Conservation (phyloP, 2,329 filamentous ascomycete species). For the Penicillium oxalicum region DNA sequence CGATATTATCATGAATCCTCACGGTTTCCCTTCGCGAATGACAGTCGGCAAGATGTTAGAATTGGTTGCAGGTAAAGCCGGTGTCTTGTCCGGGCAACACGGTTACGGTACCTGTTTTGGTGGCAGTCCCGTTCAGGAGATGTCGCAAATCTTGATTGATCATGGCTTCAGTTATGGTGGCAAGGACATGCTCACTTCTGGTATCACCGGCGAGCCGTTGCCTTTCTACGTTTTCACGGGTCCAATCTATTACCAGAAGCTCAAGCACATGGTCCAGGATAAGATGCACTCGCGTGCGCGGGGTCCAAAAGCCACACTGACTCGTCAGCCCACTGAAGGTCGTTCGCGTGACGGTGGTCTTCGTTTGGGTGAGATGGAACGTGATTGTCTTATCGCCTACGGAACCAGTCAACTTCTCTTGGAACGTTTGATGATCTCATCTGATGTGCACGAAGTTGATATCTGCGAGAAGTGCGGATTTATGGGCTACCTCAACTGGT, state of each 20-base stretch:
- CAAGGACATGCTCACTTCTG: conserved; percentile 93
- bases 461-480: conserved; percentile 91
- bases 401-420: conserved; percentile 87
- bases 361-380: conserved; percentile 95
- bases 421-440: conserved; percentile 90
- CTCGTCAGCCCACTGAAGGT: conserved; percentile 92
- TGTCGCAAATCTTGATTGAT: conserved; percentile 76
- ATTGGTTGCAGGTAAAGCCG: conserved; percentile 88
- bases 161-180: conserved; percentile 94
- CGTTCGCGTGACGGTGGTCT: conserved; percentile 87
- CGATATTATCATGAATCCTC: conserved; percentile 99
- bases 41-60: conserved; percentile 98
- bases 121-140: conserved; percentile 78
- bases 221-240: conserved; percentile 98
- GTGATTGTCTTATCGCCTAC: conserved; percentile 95
- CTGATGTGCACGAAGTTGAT: conserved; percentile 84
- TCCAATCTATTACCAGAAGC: conserved; percentile 97
- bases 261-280: conserved; percentile 99
- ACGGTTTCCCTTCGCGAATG: conserved; percentile 99
- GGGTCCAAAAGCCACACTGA: conserved; percentile 85
- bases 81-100: conserved; percentile 74
- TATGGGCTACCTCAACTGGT: conserved; percentile 94
- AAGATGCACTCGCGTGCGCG: conserved; percentile 97
- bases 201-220: conserved; percentile 87
- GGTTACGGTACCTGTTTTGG: conserved; percentile 88